Base-by-base conservation (phyloP, 345 rosid genomes). In the Gossypium turneri region DNA sequence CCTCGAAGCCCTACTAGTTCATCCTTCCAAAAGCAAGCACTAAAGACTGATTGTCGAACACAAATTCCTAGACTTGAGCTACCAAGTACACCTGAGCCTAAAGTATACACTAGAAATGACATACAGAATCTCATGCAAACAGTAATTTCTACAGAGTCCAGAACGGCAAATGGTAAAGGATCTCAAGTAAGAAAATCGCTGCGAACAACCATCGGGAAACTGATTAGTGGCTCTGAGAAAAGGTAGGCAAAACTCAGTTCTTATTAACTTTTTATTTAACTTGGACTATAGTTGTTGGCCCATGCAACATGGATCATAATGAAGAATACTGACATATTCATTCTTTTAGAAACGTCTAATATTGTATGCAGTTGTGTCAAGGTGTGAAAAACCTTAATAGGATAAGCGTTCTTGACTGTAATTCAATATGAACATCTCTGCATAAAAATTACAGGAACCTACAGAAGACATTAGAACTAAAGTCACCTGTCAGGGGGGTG, bases 131-230 rank as follows among this genome's bases (percentile, higher is more conserved):
- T 45, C 63, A 78, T 67, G 81, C 85, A 75, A 64, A 77, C 64
- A 22, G 84, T 85, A 78, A 58, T 63, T 84, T 71, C 86, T 60
- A 71, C 86, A 59, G 89, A 83, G 74, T 80, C 88, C 50, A 88
- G 11, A 20, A 76, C 74, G 25, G 69, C 88, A 52, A 85, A 73
- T 64, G 91, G 91, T 52, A 93, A 87, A 84, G 85, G 88, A 51
- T 89, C 96, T 75, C 92, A 93, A 45, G 84, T 93, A 58, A 84
- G 94, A 79, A 93, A 90, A 84, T 95, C 98, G 43, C 82, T 95
- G 52, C 85, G 91, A 74, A 86, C 87, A 78, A 90, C 87, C 47
- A 93, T 95, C 6, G 98, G 97, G 75, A 93, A 91, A 80, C 83
- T 95, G 67, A 91, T 93, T 57, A 90, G 83, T 81, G 96, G 96